These are phyloP conservation scores for Aspergillus coremiiformis DNA, from an alignment of 495 filamentous ascomycete species.

Conservation along the genomic window DNA sequence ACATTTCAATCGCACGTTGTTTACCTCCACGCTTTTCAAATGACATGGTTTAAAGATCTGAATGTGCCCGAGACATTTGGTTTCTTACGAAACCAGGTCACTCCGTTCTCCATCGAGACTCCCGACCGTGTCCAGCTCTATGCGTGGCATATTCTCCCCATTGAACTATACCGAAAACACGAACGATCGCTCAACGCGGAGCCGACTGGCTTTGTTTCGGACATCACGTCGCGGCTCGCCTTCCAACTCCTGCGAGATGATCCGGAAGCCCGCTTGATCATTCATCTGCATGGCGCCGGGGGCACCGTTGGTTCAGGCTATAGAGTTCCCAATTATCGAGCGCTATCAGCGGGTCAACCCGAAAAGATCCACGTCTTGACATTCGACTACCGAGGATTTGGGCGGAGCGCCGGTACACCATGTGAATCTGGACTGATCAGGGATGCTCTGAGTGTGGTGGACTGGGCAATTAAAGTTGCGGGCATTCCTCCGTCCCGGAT, in stretches of 20 bases:
- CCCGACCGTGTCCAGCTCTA: conserved; percentile 52
- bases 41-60: conserved; percentile 45
- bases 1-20: conserved; percentile 42
- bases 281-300: conserved; percentile 50
- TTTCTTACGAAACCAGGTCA: conserved; percentile 55
- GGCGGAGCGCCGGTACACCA: conserved; percentile 59
- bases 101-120: conserved; percentile 55
- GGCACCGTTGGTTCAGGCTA: conserved; percentile 59
- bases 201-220: conserved; percentile 39
- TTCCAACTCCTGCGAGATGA: conserved; percentile 59
- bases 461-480: conserved; percentile 59
- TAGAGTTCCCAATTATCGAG: conserved; percentile 55
- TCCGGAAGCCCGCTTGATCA: conserved; percentile 51
- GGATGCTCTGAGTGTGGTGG: conserved; percentile 57
- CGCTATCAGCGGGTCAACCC: conserved; percentile 49
- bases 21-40: conserved; percentile 39
- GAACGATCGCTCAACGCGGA: conserved; percentile 45
- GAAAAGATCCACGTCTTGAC: conserved; percentile 54
- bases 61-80: conserved; percentile 43
- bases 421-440: conserved; percentile 63
- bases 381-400: conserved; percentile 78
- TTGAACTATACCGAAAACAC: conserved; percentile 54
- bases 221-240: conserved; percentile 47
- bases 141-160: conserved; percentile 65
- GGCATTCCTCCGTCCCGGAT: conserved; percentile 59